Conservation (phyloP, 192 early-diverging fungal species). For the Entrophospora sp. region DNA sequence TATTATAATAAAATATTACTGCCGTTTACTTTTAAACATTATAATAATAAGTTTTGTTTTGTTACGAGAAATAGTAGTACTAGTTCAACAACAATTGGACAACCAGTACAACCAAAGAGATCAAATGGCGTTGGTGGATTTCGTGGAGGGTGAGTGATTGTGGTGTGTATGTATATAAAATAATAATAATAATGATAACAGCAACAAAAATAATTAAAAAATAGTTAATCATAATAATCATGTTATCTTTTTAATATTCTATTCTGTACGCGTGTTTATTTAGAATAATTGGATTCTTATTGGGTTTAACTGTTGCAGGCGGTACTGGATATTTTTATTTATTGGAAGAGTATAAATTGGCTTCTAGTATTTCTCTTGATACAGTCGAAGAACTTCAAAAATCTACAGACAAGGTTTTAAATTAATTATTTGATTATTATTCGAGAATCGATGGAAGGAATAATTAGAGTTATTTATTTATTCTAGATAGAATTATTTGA, state of each 20-base stretch:
- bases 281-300: slow-evolving; percentile 70
- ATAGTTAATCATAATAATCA: not conserved
- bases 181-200: too few relatives aligned
- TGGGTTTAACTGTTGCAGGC: slow-evolving; percentile 66
- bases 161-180: too few relatives aligned
- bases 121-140: not conserved
- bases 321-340: slow-evolving; percentile 75
- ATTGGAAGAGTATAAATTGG: slow-evolving; percentile 76
- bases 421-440: not conserved
- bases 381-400: slow-evolving; percentile 73
- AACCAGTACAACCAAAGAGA: not conserved
- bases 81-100: not conserved
- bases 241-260: not conserved
- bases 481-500: too few relatives aligned
- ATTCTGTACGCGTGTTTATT: not conserved
- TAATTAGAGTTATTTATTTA: too few relatives aligned
- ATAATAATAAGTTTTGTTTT: too few relatives aligned
- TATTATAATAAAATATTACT: too few relatives aligned
- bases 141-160: not conserved
- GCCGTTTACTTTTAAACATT: too few relatives aligned
- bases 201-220: not conserved
- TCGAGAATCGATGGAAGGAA: too few relatives aligned
- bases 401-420: slow-evolving; percentile 68
- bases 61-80: too few relatives aligned
- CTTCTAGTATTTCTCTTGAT: slow-evolving; percentile 58